Conservation (phyloP, 2,329 filamentous ascomycete species). For the Cryoendolithus antarcticus region DNA sequence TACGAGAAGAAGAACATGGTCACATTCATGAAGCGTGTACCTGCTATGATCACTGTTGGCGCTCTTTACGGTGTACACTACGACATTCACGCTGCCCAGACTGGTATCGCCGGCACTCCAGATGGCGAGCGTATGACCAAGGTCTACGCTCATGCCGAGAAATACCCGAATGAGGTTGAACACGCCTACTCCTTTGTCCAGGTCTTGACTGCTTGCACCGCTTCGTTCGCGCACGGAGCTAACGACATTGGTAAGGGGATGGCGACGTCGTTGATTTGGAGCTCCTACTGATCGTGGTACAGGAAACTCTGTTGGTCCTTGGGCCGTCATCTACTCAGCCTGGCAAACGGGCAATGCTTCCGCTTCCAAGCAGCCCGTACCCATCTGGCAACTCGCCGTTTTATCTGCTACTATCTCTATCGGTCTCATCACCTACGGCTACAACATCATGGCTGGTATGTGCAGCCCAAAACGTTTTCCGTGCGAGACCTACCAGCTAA, state of each 20-base stretch:
- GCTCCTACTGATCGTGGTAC: too few species aligned
- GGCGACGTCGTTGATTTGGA: too few species aligned
- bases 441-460: constrained; percentile 51
- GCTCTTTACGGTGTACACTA: constrained; percentile 66
- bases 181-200: constrained; percentile 56
- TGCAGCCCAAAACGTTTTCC: constrained; percentile 40
- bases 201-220: constrained; percentile 56
- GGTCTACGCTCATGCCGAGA: constrained; percentile 42
- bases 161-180: constrained; percentile 52
- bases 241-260: constrained; percentile 44
- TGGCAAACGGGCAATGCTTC: constrained; percentile 39
- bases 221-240: constrained; percentile 59
- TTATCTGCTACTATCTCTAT: constrained; percentile 43
- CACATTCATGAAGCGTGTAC: constrained; percentile 51
- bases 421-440: constrained; percentile 50
- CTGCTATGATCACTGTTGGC: constrained; percentile 52
- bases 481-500: neutral
- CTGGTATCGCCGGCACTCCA: constrained; percentile 57
- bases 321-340: constrained; percentile 49
- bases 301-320: constrained; percentile 48
- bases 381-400: constrained; percentile 65
- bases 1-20: constrained; percentile 64
- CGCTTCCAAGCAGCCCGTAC: constrained; percentile 51
- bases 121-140: constrained; percentile 58
- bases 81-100: constrained; percentile 68